These are phyloP conservation scores for Lichtheimia hyalospora DNA, from an alignment of 371 early-diverging fungal species.

Conservation along the genomic window DNA sequence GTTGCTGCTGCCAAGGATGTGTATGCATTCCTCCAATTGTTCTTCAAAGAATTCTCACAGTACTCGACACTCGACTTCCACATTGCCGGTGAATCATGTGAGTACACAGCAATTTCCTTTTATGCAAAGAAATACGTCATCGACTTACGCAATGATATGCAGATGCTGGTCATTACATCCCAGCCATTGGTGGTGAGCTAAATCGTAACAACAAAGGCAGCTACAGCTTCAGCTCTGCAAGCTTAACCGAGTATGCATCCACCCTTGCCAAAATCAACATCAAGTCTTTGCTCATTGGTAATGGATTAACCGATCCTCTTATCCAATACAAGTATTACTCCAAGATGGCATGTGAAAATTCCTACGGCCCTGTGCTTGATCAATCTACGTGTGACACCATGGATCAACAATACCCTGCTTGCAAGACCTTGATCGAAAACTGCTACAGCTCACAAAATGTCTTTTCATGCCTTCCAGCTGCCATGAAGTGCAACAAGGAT, in stretches of 20 bases:
- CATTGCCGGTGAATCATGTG: conserved; percentile 74
- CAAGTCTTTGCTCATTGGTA: conserved; percentile 82
- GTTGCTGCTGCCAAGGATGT: conserved; percentile 58
- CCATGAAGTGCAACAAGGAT: conserved; percentile 80
- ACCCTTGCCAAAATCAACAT: conserved; percentile 61
- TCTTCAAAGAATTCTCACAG: conserved; percentile 64
- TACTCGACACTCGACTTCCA: conserved; percentile 38
- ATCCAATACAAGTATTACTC: conserved; percentile 87
- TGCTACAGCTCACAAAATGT: conserved; percentile 80
- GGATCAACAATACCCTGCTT: conserved; percentile 68
- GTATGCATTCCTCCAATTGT: conserved; percentile 69
- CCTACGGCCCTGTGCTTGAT: conserved; percentile 75
- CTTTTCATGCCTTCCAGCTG: conserved; percentile 80
- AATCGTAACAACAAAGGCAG: conserved; percentile 56
- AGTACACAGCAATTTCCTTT: conserved; percentile 7
- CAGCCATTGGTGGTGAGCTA: conserved; percentile 70
- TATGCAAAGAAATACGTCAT: neutral
- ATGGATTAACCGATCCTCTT: conserved; percentile 89
- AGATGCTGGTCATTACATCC: conserved; percentile 77
- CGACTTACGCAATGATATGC: neutral
- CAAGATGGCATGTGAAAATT: conserved; percentile 82
- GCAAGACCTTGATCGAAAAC: conserved; percentile 70
- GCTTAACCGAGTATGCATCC: conserved; percentile 17
- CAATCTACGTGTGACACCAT: conserved; percentile 70
- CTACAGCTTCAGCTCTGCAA: conserved; percentile 8